Evolutionary conservation across 495 filamentous ascomycete genomes (phyloP).

Genomic region (Podospora anserina): DNA sequence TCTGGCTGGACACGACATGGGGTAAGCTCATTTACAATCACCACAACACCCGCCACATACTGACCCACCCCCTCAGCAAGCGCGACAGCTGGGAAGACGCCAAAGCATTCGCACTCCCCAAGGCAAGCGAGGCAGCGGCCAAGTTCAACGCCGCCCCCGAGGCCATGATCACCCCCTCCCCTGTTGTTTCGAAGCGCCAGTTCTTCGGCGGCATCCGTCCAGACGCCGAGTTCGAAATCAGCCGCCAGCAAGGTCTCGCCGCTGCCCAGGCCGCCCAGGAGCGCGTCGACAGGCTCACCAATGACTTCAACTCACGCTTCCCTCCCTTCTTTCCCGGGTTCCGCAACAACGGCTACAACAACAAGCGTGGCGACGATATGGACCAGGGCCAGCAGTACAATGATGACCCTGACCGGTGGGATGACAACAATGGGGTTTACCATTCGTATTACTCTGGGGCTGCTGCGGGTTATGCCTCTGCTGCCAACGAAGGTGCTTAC

Average conservation of each 20-base stretch:
- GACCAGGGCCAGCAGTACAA: neutral
- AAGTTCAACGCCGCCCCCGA: constrained; percentile 3
- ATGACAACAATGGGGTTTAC: neutral
- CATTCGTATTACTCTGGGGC: neutral
- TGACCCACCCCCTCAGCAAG: neutral
- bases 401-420: neutral
- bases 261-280: constrained; percentile 7
- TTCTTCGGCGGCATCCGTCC: neutral
- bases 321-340: neutral
- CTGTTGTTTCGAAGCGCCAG: neutral
- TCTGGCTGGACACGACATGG: constrained; percentile 11
- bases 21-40: constrained; percentile 1
- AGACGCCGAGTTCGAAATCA: neutral
- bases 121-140: constrained; percentile 3
- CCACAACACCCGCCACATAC: neutral
- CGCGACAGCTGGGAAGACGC: constrained; percentile 4
- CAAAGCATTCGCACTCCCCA: neutral
- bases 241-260: constrained; percentile 7
- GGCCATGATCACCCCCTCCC: constrained; percentile 3
- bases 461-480: neutral
- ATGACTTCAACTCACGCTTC: neutral
- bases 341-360: constrained; percentile 1
- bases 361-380: neutral
- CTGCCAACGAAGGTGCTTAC: neutral
- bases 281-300: neutral